Conservation (phyloP, 495 filamentous ascomycete genomes). For the Penicillium odoratum region DNA sequence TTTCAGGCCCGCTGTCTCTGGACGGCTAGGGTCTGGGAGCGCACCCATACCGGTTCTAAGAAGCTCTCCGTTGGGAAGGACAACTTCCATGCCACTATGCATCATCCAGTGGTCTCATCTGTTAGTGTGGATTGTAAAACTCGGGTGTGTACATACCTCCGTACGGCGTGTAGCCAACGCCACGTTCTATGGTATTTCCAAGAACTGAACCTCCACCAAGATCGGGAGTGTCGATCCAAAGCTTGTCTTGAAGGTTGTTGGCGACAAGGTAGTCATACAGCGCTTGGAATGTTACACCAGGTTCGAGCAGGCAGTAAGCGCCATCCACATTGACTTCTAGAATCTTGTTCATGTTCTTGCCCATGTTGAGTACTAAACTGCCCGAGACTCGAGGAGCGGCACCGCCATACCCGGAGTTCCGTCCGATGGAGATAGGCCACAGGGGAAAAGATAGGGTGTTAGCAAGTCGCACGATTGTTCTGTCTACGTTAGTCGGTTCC, state of each 20-base stretch:
- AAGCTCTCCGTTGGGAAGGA: conserved; percentile 55
- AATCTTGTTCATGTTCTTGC: conserved; percentile 54
- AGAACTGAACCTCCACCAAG: conserved; percentile 58
- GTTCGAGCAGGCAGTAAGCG: conserved; percentile 55
- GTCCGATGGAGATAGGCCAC: conserved; percentile 55
- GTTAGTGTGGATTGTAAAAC: neutral
- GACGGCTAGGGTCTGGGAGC: conserved; percentile 1
- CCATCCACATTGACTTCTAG: conserved; percentile 54
- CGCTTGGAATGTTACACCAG: conserved; percentile 56
- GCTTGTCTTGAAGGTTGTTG: conserved; percentile 32
- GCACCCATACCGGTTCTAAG: conserved; percentile 62
- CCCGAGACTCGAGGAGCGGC: conserved; percentile 55
- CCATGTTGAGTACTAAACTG: conserved; percentile 54
- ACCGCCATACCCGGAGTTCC: conserved; percentile 53
- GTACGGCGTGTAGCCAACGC: conserved; percentile 56
- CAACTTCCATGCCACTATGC: conserved; percentile 57
- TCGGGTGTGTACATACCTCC: conserved; percentile 21
- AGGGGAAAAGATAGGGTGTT: conserved; percentile 38
- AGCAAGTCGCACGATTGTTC: neutral
- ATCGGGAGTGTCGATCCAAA: conserved; percentile 40
- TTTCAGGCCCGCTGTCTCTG: neutral
- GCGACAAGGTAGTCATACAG: conserved; percentile 53
- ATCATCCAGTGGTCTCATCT: conserved; percentile 26
- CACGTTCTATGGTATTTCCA: conserved; percentile 57
- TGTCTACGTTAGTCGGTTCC: conserved; percentile 1